Base-by-base conservation (phyloP, 805 yeast species). In the Myxozyma kluyveri region DNA sequence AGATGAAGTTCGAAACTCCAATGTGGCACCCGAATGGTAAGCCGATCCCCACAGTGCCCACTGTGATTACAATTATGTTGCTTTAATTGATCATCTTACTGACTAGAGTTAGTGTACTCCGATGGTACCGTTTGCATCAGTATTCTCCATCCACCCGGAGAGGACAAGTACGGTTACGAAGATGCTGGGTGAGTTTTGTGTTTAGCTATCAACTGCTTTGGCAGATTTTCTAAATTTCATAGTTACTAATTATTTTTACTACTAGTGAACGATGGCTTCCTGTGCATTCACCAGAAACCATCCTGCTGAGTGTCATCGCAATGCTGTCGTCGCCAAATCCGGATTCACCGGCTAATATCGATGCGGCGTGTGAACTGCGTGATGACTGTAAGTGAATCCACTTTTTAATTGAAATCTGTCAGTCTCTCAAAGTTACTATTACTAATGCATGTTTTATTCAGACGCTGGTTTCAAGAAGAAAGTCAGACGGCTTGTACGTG, bases 321-420 rank as follows among this genome's bases (percentile, higher is more conserved):
- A 86, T 88, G 95, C 72, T 88, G 55, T 89, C 93, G 23, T 93
- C 82, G 12, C 96, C 96, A 24, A 88, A 88, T 66, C 91, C 93
- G n/a, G 84, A 83, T 56, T 87, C 95, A 0, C 96, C 96, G 3
- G 96, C 96, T 0, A 95, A 88, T 67, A 93, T 87, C 63, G 91
- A 93, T 2, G 95, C 96, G 1, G 88, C 91, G 86, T 83, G 83
- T 68, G 87, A 90, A 0, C 86, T 81, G 61, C 78, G 81, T 5
- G 86, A 84, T 65, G 87, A 84, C 64, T 78, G 79, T 63, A 71
- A 74, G 61, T 52, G 4, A n/a, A n/a, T n/a, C n/a, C n/a, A n/a
- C n/a, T n/a, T n/a, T n/a, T n/a, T n/a, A n/a, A n/a, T n/a, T n/a
- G n/a, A n/a, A n/a, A n/a, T n/a, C n/a, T n/a, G n/a, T n/a, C n/a